phyloP scores from a whole-genome alignment of 106 monocot species.

The Narthecium ossifragum region DNA sequence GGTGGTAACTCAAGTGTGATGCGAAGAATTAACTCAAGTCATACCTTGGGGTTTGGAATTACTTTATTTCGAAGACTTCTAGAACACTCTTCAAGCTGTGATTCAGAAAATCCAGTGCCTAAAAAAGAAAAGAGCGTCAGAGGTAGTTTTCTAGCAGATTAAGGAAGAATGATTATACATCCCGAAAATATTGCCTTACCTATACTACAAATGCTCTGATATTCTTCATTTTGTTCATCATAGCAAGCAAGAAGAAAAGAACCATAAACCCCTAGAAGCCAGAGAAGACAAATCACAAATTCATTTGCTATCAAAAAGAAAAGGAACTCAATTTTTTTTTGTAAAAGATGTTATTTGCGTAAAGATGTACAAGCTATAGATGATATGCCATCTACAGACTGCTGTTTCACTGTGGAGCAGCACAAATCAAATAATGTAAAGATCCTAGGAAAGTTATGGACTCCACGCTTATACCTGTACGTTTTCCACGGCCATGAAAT shows the following conservation, averaged over 20 bases:
- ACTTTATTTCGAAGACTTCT: constrained; percentile 70
- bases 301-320: not conserved
- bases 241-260: constrained; percentile 98
- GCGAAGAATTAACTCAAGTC: not conserved
- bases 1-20: not conserved
- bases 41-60: constrained; percentile 77
- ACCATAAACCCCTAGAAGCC: constrained; percentile 74
- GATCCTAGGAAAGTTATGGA: not conserved
- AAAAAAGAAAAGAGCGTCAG: constrained; percentile 8
- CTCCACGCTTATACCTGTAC: constrained; percentile 44
- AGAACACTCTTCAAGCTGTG: constrained; percentile 81
- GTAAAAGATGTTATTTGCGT: no score
- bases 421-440: not conserved
- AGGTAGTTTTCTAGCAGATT: not conserved
- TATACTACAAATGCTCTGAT: constrained; percentile 95
- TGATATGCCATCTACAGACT: no score
- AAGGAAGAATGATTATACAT: not conserved
- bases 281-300: constrained; percentile 4
- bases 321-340: no score
- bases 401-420: not conserved
- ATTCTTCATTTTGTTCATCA: constrained; percentile 95
- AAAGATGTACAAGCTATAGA: no score
- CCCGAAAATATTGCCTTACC: constrained; percentile 32
- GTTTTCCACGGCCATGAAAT: constrained; percentile 94
- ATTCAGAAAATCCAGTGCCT: constrained; percentile 98